Percentiles rank a stretch among this genome's conserved stretches.
Evolutionary conservation across 108 stramenopile genomes (phyloP).

Genomic region (Fragilariopsis cylindrus): DNA sequence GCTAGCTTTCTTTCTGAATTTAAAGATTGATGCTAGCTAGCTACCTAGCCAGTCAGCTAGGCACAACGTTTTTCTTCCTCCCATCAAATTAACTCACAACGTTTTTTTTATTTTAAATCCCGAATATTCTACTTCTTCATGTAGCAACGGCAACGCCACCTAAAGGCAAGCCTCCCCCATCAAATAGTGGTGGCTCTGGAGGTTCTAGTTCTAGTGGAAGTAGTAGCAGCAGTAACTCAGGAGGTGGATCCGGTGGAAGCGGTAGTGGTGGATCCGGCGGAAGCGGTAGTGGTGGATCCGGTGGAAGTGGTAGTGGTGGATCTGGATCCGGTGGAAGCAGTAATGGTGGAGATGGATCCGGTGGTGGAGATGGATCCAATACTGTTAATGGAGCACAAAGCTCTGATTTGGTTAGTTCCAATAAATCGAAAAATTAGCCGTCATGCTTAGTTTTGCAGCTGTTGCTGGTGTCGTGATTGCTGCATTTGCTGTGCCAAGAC

Average conservation of each 20-base stretch:
- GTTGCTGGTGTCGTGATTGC: conserved; percentile 37
- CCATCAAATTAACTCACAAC: no score
- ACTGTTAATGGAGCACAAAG: background rate
- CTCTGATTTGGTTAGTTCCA: background rate
- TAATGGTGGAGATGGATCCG: background rate
- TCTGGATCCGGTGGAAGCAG: no score
- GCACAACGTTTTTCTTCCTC: no score
- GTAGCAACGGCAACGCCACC: background rate
- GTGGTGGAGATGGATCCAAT: background rate
- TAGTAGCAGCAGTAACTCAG: conserved; percentile 10
- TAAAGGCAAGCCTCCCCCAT: background rate
- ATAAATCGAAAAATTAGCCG: background rate
- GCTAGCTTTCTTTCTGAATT: no score
- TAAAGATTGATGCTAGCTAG: no score
- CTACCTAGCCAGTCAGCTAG: no score
- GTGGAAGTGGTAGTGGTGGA: conserved; percentile 13
- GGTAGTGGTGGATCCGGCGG: background rate
- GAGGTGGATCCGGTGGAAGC: background rate
- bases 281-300: background rate
- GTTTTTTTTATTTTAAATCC: no score
- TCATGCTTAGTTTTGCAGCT: conserved; percentile 24
- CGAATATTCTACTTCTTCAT: no score
- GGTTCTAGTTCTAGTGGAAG: conserved; percentile 14
- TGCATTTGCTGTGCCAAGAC: conserved; percentile 28
- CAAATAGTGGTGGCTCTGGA: conserved; percentile 3